Percentiles rank a stretch among this genome's conserved stretches.
phyloP scores from a whole-genome alignment of 768 basidiomycete genomes.

The Scleroderma citrinum region DNA sequence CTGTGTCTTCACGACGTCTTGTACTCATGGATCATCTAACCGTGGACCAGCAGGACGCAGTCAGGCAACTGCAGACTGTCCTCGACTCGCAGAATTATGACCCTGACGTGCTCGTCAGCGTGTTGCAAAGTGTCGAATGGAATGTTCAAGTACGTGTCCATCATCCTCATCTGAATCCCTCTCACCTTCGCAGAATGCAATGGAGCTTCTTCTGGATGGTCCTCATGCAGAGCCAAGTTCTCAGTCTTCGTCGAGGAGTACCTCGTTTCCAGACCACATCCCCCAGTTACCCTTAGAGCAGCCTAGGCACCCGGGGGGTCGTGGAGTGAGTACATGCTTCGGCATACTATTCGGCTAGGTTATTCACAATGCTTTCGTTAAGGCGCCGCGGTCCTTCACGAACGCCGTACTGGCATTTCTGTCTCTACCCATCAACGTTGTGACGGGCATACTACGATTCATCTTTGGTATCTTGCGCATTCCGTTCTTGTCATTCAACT shows the following conservation, averaged over 20 bases:
- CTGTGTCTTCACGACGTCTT: neutral
- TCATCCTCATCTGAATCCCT: too few relatives aligned
- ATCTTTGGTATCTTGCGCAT: slow-evolving; percentile 62
- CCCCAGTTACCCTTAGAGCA: neutral
- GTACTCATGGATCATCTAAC: slow-evolving; percentile 10
- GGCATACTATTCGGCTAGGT: neutral
- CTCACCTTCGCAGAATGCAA: neutral
- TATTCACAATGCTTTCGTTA: neutral
- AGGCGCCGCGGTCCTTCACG: slow-evolving; percentile 6
- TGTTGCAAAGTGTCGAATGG: slow-evolving; percentile 62
- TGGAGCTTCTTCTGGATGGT: neutral
- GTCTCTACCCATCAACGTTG: slow-evolving; percentile 53
- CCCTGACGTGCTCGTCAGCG: slow-evolving; percentile 52
- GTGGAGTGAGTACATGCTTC: neutral
- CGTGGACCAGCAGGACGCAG: slow-evolving; percentile 8
- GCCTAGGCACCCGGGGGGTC: neutral
- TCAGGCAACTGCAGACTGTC: slow-evolving; percentile 11
- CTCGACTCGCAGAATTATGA: slow-evolving; percentile 40
- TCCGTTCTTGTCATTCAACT: slow-evolving; percentile 54
- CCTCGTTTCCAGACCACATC: neutral
- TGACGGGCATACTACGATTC: slow-evolving; percentile 58
- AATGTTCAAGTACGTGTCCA: slow-evolving; percentile 52
- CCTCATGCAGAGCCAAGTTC: neutral
- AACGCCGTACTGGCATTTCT: slow-evolving; percentile 33
- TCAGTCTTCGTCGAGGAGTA: neutral